A percentile compares a stretch with the other conserved stretches of the same genome.
Evolutionary conservation across 306 rosid genomes (phyloP).

Genomic region (Medicago lupulina): DNA sequence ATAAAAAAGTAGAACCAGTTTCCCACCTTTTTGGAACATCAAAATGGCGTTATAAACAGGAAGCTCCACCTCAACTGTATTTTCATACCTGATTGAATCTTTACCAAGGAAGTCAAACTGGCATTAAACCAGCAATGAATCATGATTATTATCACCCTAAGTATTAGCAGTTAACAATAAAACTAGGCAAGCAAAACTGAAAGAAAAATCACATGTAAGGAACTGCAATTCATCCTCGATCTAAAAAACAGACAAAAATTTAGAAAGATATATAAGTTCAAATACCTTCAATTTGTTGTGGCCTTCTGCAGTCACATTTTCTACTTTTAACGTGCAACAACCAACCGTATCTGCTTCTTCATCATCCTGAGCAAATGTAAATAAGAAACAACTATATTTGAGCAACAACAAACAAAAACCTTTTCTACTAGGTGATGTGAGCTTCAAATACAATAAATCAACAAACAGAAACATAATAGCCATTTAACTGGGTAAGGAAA

Average conservation of each 20-base stretch:
- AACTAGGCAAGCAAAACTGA: slow-evolving; percentile 7
- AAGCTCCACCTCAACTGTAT: too few species aligned
- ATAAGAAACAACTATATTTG: slow-evolving; percentile 34
- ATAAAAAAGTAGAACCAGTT: too few species aligned
- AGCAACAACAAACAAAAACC: not conserved
- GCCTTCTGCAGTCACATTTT: slow-evolving; percentile 76
- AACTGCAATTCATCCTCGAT: not conserved
- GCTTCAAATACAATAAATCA: too few species aligned
- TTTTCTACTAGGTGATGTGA: not conserved
- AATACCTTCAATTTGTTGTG: slow-evolving; percentile 81
- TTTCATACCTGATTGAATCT: too few species aligned
- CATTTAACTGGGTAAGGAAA: too few species aligned
- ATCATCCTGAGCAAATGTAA: slow-evolving; percentile 69
- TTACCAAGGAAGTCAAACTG: too few species aligned
- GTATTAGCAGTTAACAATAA: too few species aligned
- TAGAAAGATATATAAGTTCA: not conserved
- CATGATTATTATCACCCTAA: too few species aligned
- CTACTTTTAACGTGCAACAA: slow-evolving; percentile 96
- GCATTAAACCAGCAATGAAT: too few species aligned
- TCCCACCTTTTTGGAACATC: too few species aligned
- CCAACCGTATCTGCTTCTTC: slow-evolving; percentile 99
- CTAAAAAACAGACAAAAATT: slow-evolving; percentile 4
- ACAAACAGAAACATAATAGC: too few species aligned
- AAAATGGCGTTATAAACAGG: too few species aligned
- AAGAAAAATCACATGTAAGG: slow-evolving; percentile 18